Evolutionary conservation across 345 rosid species (phyloP).

Genomic region (Arabis hirsuta): DNA sequence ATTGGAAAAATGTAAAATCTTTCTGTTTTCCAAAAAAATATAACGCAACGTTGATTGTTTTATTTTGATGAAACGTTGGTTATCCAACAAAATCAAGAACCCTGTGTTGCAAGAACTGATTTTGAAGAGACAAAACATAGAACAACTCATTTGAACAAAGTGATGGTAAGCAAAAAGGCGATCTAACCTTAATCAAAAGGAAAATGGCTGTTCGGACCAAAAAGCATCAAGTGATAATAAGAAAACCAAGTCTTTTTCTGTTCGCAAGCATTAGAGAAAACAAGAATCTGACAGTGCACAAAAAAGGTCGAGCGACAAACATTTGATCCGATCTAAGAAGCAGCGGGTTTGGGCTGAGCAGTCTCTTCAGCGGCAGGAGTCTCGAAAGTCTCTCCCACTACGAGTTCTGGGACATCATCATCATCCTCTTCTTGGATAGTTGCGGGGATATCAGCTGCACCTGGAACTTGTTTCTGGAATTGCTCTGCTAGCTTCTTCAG

Average conservation of each 20-base stretch:
- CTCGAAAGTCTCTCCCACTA: slow-evolving; percentile 85
- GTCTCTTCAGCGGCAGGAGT: slow-evolving; percentile 73
- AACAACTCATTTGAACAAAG: slow-evolving; percentile 29
- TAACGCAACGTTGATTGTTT: neutral
- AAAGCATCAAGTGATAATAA: slow-evolving; percentile 33
- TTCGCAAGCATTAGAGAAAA: slow-evolving; percentile 37
- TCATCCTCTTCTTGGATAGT: slow-evolving; percentile 68
- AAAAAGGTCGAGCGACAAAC: slow-evolving; percentile 38
- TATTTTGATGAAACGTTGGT: slow-evolving; percentile 4
- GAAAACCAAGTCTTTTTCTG: slow-evolving; percentile 30
- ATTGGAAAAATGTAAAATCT: slow-evolving; percentile 31
- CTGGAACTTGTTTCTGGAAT: slow-evolving; percentile 78
- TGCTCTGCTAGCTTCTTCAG: slow-evolving; percentile 95
- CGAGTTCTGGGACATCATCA: slow-evolving; percentile 84
- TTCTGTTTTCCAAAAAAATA: slow-evolving; percentile 14
- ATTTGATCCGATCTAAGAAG: slow-evolving; percentile 37
- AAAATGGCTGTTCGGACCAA: slow-evolving; percentile 34
- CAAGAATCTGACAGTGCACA: slow-evolving; percentile 43
- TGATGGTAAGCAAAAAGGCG: slow-evolving; percentile 15
- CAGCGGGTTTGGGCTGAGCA: slow-evolving; percentile 46
- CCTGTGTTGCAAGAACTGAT: neutral
- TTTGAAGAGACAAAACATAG: slow-evolving; percentile 10
- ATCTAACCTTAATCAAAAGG: slow-evolving; percentile 33
- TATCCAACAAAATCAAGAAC: neutral
- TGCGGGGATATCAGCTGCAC: slow-evolving; percentile 49